phyloP scores from a whole-genome alignment of 306 rosid genomes.

The Hippophae gyantsensis region DNA sequence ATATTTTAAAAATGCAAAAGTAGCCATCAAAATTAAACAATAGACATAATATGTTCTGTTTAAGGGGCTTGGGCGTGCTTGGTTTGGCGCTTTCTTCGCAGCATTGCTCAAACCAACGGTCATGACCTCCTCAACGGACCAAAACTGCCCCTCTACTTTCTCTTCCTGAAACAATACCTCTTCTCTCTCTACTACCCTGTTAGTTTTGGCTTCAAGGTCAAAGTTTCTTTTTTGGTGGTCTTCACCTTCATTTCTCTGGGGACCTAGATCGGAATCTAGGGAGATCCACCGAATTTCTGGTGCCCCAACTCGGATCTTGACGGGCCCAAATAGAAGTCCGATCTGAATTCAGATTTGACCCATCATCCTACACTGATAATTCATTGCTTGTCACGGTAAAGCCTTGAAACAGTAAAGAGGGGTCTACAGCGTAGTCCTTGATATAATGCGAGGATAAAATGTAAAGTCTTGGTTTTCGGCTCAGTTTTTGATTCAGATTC shows the following conservation, averaged over 20 bases:
- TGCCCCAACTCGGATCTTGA: constrained; percentile 6
- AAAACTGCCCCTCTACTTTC: background rate
- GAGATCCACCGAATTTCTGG: constrained; percentile 4
- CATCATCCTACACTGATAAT: constrained; percentile 7
- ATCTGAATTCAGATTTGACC: background rate
- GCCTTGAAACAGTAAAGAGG: constrained; percentile 1
- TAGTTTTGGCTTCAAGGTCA: constrained; percentile 3
- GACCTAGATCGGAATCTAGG: constrained; percentile 26
- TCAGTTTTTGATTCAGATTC: constrained; percentile 24
- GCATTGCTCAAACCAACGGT: constrained; percentile 1
- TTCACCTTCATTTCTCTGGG: constrained; percentile 6
- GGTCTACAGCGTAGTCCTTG: constrained; percentile 1
- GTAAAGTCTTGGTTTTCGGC: constrained; percentile 9
- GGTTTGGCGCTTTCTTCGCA: constrained; percentile 53
- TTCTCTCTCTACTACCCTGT: constrained; percentile 13
- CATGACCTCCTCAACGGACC: constrained; percentile 18
- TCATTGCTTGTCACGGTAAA: background rate
- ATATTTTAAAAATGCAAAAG: no score
- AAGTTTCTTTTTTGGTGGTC: background rate
- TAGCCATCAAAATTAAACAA: no score
- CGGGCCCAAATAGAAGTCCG: background rate
- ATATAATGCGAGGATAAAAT: constrained; percentile 13
- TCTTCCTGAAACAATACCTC: background rate
- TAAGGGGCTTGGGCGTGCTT: constrained; percentile 16
- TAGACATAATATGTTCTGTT: no score